Evolutionary conservation across 768 basidiomycete genomes (phyloP).

Genomic region (Lanmaoa pseudosensibilis): DNA sequence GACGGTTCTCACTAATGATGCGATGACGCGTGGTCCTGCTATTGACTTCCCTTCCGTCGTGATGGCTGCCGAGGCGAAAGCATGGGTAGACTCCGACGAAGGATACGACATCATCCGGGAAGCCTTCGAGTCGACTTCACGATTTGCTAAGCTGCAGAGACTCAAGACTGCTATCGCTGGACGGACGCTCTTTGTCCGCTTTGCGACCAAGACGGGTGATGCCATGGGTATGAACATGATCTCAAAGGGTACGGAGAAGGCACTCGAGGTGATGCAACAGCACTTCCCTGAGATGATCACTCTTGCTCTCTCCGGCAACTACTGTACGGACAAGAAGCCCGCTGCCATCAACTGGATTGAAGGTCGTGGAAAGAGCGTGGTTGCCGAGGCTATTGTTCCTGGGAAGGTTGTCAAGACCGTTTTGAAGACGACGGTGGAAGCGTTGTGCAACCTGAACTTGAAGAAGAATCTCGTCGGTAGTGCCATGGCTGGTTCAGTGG

Average conservation of each 20-base stretch:
- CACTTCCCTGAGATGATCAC: conserved; percentile 91
- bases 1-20: conserved; percentile 89
- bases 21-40: conserved; percentile 98
- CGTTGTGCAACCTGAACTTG: conserved; percentile 84
- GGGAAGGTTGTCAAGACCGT: conserved; percentile 86
- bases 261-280: conserved; percentile 73
- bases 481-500: conserved; percentile 97
- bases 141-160: conserved; percentile 84
- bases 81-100: conserved; percentile 82
- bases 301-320: conserved; percentile 92
- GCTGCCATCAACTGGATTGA: conserved; percentile 99
- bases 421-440: conserved; percentile 92
- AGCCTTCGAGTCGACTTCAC: conserved; percentile 92
- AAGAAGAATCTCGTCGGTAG: conserved; percentile 99
- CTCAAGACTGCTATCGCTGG: conserved; percentile 92
- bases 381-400: conserved; percentile 92
- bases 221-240: conserved; percentile 99
- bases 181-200: conserved; percentile 88
- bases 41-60: conserved; percentile 88
- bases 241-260: conserved; percentile 95
- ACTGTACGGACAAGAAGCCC: conserved; percentile 99
- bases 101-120: conserved; percentile 74
- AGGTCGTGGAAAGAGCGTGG: conserved; percentile 96
- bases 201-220: conserved; percentile 93
- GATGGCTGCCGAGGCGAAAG: conserved; percentile 79